Evolutionary conservation across 2,329 filamentous ascomycete genomes (phyloP), one percentile per base, ranked within the genome.

Genomic region (Diaporthe sp.): DNA sequence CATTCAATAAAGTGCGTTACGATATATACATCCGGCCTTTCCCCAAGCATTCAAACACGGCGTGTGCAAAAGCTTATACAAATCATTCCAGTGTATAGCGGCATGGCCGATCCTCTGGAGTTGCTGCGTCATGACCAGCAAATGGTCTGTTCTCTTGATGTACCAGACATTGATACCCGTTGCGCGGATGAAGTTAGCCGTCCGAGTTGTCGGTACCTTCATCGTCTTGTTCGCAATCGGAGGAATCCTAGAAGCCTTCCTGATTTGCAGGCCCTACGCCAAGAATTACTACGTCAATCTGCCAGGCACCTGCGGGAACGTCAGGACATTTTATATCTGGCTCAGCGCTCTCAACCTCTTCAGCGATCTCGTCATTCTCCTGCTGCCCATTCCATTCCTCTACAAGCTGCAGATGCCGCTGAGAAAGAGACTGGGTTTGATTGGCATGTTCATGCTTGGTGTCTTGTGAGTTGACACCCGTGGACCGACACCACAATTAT

Each of bases 321-420:
- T 45, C 38, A 28, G 40, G n/a, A 64, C 40, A 10, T 64, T 64
- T 9, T 64, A 64, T 6, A 64, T 64, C 38, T 64, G 58, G 58
- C 40, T 64, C 17, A 64, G 58, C 25, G 58, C 58, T 12, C 58
- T 64, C n/a, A 64, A 64, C 40, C 58, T 64, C 1, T 64, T 64
- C 2, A 64, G 38, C 40, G 66, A 69, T 25, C 35, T 69, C 12
- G 47, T 69, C 22, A 69, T 69, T 8, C 35, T 69, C 13, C 30
- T 69, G 4, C 33, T 69, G 50, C 66, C 66, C n/a, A 25, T 69
- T 3, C 66, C 66, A 35, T 54, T 69, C 15, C 33, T 69, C 22
- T 55, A 40, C 33, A 69, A 69, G 38, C 50, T 69, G 33, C 66
- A 69, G 33, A 69, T 69, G 66, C 66, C 42, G 19, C 22, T 52